Percentiles rank a stretch among this genome's conserved stretches.
Evolutionary conservation across 352 stramenopile genomes (phyloP).

Genomic region (Globisporangium sylvaticum): DNA sequence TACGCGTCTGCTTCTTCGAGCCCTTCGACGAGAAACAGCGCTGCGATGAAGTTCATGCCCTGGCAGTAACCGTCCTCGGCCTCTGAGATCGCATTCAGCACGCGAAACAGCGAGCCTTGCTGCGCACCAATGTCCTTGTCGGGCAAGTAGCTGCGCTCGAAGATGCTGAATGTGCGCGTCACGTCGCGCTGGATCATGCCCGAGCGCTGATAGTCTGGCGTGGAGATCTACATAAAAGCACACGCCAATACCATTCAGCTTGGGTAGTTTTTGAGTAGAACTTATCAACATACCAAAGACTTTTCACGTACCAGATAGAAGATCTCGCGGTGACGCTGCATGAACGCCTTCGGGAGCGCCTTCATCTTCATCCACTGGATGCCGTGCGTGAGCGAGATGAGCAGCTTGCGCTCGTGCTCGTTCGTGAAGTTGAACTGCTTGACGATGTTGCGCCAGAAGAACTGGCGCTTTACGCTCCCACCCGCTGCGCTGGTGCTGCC

Average conservation of each 20-base stretch:
- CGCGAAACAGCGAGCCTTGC: conserved; percentile 66
- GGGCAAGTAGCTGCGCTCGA: conserved; percentile 43
- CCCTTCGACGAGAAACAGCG: conserved; percentile 79
- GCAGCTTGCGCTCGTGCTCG: conserved; percentile 48
- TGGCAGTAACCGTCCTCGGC: conserved; percentile 84
- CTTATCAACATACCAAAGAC: too few species aligned
- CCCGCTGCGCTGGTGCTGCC: not conserved
- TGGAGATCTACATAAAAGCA: conserved; percentile 32
- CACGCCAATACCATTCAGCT: not conserved
- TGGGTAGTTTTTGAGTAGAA: too few species aligned
- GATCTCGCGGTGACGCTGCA: conserved; percentile 70
- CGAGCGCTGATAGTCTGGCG: conserved; percentile 63
- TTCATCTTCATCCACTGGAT: conserved; percentile 65
- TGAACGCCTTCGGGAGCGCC: conserved; percentile 44
- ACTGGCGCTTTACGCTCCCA: conserved; percentile 29
- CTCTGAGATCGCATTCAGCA: conserved; percentile 77
- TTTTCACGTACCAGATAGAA: conserved; percentile 65
- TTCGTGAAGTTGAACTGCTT: conserved; percentile 79
- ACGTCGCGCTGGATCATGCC: conserved; percentile 75
- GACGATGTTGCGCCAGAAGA: conserved; percentile 79
- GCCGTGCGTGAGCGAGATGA: conserved; percentile 64
- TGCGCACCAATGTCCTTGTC: conserved; percentile 42
- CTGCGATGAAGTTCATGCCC: conserved; percentile 89
- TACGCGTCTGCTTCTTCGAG: conserved; percentile 79
- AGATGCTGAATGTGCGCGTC: conserved; percentile 85